Evolutionary conservation across 441 rosid genomes (phyloP), one percentile per base, ranked within the genome.

Genomic region (Populus hybrid): DNA sequence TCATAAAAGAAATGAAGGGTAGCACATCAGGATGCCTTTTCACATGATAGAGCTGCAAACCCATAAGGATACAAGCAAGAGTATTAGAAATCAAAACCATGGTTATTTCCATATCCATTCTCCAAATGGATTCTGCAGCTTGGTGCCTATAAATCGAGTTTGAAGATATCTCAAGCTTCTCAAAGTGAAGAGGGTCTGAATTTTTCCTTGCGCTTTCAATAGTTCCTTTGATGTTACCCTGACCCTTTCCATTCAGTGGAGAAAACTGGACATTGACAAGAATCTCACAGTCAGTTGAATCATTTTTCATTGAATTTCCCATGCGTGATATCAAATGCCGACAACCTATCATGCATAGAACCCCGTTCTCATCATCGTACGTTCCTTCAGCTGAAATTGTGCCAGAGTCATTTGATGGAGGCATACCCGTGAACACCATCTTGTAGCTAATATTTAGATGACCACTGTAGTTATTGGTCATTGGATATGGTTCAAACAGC

Each of bases 321-420:
- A 73, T 74, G n/a, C 79, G 77, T 75, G 80, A 77, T 72, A 77
- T 69, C 63, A 81, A 26, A 14, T 79, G 75, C 72, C 85, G 87
- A 83, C 99, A 95, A 23, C 98, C 99, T 61, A 91, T 81, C 99
- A 95, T 91, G 83, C 99, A 95, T 74, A 95, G 84, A 72, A 81
- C 85, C 75, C 99, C 97, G 21, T 85, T 85, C 61, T 87, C 82
- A 32, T 80, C 77, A 85, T 90, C 84, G 80, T 95, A 94, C 6
- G 83, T 84, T 77, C 99, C 99, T 84, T 95, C 99, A 32, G 95
- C 94, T 76, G 86, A 84, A 82, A 95, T 87, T 76, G 85, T 89
- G 65, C 85, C 83, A 2, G 77, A 79, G 69, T 73, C 81, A 32
- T 86, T 73, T 16, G 83, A 82, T 34, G 78, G 73, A 69, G 50